Base-by-base conservation (phyloP, 176 grass and related monocot genomes). In the Oropetium thomaeum region DNA sequence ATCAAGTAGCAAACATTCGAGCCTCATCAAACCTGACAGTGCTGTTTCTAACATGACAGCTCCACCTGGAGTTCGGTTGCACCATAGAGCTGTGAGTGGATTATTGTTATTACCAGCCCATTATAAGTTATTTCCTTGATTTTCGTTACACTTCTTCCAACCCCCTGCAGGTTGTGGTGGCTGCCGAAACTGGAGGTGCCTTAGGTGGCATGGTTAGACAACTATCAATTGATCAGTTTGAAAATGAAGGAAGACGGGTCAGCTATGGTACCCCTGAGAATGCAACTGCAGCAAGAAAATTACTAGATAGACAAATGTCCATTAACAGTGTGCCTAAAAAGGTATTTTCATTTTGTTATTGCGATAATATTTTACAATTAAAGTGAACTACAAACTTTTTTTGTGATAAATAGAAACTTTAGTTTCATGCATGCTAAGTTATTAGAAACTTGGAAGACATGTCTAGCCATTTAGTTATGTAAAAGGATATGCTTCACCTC, bases 141-240 rank as follows among this genome's bases (percentile, higher is more conserved):
- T 78, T 78, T 23, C 41, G 68, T 83, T 29, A 62, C 26, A 43
- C 20, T 79, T 33, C n/a, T 52, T 52, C 51, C 34, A 41, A n/a
- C 34, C 3, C 25, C 30, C 49, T 65, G 25, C 79, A 98, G 95
- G 89, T 98, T 73, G 95, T 98, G 41, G 91, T 98, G 75, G 95
- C 95, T 79, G 95, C 95, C 9, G 95, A 98, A 86, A 92, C 91
- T 69, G 95, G 95, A 76, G 95, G 95, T 79, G 91, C 81, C 70
- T 83, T 98, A 71, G 95, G 95, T 87, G 95, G 95, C 60, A 98
- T 98, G 95, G 95, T 98, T 31, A 92, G 95, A 47, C 95, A 98
- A 71, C 87, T 98, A 43, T 98, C 95, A 52, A 98, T 98, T 40
- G 95, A 98, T 84, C 95, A 98, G 63, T 98, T 98, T 79, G 95